Evolutionary conservation across 2,329 filamentous ascomycete species (phyloP).

Genomic region (Fusarium sterilihyphosum): DNA sequence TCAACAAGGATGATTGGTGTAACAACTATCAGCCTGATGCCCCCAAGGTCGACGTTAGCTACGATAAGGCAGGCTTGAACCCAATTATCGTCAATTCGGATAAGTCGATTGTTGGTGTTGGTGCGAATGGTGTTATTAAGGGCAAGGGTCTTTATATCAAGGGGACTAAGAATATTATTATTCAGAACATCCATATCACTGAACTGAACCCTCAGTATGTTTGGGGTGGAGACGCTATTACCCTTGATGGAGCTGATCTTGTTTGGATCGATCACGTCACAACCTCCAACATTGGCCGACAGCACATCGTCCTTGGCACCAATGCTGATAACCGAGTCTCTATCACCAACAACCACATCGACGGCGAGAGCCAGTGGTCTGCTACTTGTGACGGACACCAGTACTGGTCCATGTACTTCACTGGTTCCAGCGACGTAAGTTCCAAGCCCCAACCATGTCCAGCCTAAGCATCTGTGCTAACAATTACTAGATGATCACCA

Average conservation of each 20-base stretch:
- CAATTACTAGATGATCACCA: conserved; percentile 52
- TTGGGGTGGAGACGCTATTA: conserved; percentile 69
- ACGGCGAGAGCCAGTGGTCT: conserved; percentile 64
- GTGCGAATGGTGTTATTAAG: conserved; percentile 63
- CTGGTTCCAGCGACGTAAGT: conserved; percentile 59
- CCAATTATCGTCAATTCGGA: conserved; percentile 65
- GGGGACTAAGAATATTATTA: conserved; percentile 64
- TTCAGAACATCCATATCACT: conserved; percentile 67
- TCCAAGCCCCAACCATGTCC: fast-evolving
- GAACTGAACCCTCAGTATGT: conserved; percentile 66
- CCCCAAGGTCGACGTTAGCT: conserved; percentile 55
- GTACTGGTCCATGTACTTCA: conserved; percentile 69
- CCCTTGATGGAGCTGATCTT: conserved; percentile 56
- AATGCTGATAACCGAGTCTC: conserved; percentile 64
- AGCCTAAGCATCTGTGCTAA: neutral
- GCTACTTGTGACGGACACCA: conserved; percentile 67
- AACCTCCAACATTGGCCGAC: conserved; percentile 66
- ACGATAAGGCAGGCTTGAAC: conserved; percentile 61
- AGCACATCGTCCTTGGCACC: conserved; percentile 68
- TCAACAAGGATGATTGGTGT: conserved; percentile 69
- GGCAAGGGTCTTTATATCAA: conserved; percentile 63
- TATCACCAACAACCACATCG: conserved; percentile 65
- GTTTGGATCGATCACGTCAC: conserved; percentile 65
- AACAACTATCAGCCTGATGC: conserved; percentile 65
- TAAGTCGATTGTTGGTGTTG: conserved; percentile 66